Evolutionary conservation across 306 rosid genomes (phyloP).

Genomic region (Pyrus betulifolia): DNA sequence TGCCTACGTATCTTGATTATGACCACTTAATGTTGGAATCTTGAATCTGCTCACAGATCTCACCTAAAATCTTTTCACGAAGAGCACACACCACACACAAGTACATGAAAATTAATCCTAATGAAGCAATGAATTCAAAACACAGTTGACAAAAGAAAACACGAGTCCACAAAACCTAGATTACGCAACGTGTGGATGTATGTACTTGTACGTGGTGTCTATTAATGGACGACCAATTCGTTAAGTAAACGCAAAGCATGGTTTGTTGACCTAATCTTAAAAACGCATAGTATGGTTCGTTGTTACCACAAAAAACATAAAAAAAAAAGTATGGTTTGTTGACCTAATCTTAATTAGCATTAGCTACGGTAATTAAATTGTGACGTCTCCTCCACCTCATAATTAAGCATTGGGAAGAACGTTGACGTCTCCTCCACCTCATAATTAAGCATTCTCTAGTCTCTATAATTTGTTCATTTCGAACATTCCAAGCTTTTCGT

Average conservation of each 20-base stretch:
- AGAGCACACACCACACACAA: background rate
- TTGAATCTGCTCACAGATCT: too few species aligned
- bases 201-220: background rate
- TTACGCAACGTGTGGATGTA: background rate
- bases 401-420: background rate
- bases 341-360: too few species aligned
- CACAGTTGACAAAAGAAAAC: too few species aligned
- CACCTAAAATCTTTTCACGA: too few species aligned
- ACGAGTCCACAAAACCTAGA: too few species aligned
- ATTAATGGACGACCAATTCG: background rate
- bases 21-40: too few species aligned
- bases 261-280: background rate
- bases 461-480: background rate
- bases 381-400: too few species aligned
- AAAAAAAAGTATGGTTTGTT: too few species aligned
- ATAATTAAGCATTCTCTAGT: background rate
- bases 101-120: background rate
- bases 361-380: too few species aligned
- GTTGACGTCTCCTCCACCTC: background rate
- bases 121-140: background rate
- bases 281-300: too few species aligned
- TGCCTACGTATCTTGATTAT: too few species aligned
- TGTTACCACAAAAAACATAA: too few species aligned
- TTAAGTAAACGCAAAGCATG: background rate
- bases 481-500: constrained; percentile 5